phyloP scores from a whole-genome alignment of 108 stramenopile species.

The Nitzschia sp. region DNA sequence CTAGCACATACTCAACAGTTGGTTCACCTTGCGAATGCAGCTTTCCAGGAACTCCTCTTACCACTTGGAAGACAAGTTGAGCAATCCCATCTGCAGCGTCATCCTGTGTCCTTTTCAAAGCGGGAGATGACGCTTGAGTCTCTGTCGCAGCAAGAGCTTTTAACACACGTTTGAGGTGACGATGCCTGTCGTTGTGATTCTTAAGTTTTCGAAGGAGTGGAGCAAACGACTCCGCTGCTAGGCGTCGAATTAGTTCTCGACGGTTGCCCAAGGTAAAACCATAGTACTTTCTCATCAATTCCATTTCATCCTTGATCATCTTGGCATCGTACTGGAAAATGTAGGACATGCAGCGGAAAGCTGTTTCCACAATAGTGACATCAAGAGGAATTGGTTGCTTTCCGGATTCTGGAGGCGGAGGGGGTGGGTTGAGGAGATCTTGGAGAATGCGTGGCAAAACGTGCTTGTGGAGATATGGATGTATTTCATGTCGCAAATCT shows the following conservation, averaged over 20 bases:
- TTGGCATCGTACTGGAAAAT: conserved; percentile 80
- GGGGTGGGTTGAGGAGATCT: conserved; percentile 77
- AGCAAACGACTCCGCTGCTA: conserved; percentile 79
- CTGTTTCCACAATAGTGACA: conserved; percentile 75
- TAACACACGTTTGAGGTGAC: conserved; percentile 67
- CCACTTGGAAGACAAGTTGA: conserved; percentile 62
- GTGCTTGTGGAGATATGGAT: conserved; percentile 58
- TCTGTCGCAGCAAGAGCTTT: conserved; percentile 57
- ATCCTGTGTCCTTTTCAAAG: conserved; percentile 39
- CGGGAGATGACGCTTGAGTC: conserved; percentile 15
- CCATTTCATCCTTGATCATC: conserved; percentile 50
- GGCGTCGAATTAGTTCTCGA: conserved; percentile 65
- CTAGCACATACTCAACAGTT: conserved; percentile 54
- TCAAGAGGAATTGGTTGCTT: conserved; percentile 64
- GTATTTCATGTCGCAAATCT: conserved; percentile 82
- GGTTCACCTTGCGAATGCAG: conserved; percentile 70
- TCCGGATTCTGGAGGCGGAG: conserved; percentile 43
- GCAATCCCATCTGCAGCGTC: conserved; percentile 85
- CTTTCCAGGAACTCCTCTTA: conserved; percentile 62
- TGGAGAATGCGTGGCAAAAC: conserved; percentile 73
- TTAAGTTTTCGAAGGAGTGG: conserved; percentile 73
- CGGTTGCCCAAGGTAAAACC: conserved; percentile 69
- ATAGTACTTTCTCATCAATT: conserved; percentile 77
- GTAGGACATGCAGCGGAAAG: conserved; percentile 76
- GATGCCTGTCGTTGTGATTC: conserved; percentile 50